phyloP scores from a whole-genome alignment of 2,329 filamentous ascomycete species.

The Mollisia scopiformis region DNA sequence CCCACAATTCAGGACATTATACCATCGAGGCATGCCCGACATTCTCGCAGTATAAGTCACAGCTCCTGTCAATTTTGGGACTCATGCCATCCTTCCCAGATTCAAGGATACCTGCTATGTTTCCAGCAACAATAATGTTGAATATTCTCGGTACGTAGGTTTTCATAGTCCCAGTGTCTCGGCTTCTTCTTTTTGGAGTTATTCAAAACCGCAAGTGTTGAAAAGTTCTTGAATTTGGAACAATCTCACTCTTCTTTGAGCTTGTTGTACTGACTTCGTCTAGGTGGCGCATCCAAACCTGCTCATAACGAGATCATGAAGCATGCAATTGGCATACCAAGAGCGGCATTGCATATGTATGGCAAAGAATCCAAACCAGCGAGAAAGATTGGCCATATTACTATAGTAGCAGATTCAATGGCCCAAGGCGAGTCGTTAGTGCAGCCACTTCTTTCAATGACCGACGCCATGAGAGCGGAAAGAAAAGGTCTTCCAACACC shows the following conservation, averaged over 20 bases:
- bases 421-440: constrained; percentile 63
- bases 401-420: constrained; percentile 72
- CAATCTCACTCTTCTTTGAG: not conserved
- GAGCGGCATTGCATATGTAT: constrained; percentile 80
- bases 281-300: constrained; percentile 63
- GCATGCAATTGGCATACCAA: constrained; percentile 58
- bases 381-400: constrained; percentile 64
- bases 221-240: not conserved
- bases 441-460: constrained; percentile 69
- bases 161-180: not conserved
- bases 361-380: constrained; percentile 86
- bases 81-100: constrained; percentile 38
- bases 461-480: constrained; percentile 61
- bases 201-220: not conserved
- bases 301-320: constrained; percentile 62
- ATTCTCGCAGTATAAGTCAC: constrained; percentile 82
- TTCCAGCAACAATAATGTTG: constrained; percentile 67
- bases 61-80: constrained; percentile 82
- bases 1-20: constrained; percentile 74
- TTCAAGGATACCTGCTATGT: constrained; percentile 40
- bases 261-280: not conserved
- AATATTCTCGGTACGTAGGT: constrained; percentile 60
- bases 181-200: not conserved
- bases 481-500: constrained; percentile 41
- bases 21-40: constrained; percentile 90